Percentiles rank a stretch among this genome's conserved stretches.
Evolutionary conservation across 495 filamentous ascomycete genomes (phyloP).

Genomic region (Penicillium roqueforti): DNA sequence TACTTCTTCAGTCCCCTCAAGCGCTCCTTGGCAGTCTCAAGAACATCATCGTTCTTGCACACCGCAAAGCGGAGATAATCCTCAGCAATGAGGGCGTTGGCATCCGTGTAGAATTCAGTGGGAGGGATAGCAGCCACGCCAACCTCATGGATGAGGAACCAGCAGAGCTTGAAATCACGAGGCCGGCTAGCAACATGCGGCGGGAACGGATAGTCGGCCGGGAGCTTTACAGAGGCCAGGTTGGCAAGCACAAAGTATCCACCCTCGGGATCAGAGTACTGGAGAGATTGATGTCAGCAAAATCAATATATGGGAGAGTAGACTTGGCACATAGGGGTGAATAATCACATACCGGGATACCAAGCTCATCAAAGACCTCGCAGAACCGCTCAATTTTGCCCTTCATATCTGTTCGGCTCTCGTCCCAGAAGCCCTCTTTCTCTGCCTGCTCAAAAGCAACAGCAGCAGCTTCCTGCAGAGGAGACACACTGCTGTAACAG

Average conservation of each 20-base stretch:
- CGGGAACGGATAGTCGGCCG: conserved; percentile 79
- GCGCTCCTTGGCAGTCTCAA: conserved; percentile 87
- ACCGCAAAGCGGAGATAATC: conserved; percentile 94
- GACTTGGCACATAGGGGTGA: background rate
- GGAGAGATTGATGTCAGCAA: conserved; percentile 3
- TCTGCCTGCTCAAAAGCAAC: conserved; percentile 93
- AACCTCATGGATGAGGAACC: conserved; percentile 95
- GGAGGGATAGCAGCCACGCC: conserved; percentile 95
- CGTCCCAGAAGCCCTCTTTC: conserved; percentile 81
- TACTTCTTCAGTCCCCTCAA: conserved; percentile 82
- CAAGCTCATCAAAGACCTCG: conserved; percentile 80
- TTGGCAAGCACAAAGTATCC: conserved; percentile 97
- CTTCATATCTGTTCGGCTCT: conserved; percentile 78
- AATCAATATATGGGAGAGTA: background rate
- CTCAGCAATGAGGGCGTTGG: conserved; percentile 78
- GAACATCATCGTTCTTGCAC: conserved; percentile 87
- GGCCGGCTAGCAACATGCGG: conserved; percentile 78
- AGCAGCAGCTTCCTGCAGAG: conserved; percentile 93
- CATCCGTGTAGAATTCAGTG: conserved; percentile 89
- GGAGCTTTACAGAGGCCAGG: conserved; percentile 77
- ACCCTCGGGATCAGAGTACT: conserved; percentile 88
- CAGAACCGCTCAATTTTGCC: conserved; percentile 86
- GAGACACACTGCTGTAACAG: conserved; percentile 90
- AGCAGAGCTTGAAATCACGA: conserved; percentile 87
- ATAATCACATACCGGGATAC: conserved; percentile 57